Percentiles rank a stretch among this genome's conserved stretches.
Conservation (phyloP, 768 basidiomycete genomes). For the Ramaria sp. region DNA sequence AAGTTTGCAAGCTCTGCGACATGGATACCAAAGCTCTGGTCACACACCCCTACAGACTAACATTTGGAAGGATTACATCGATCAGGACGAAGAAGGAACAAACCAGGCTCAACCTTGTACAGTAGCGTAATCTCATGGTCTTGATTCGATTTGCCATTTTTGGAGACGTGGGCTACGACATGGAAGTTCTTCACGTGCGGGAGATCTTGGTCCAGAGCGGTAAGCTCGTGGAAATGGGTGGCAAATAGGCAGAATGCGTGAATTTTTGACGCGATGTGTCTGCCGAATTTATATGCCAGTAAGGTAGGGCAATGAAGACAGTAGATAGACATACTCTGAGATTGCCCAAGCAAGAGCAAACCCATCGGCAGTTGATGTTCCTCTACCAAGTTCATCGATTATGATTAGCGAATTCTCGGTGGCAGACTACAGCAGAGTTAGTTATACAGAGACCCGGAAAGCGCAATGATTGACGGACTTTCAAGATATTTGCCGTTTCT, state of each 20-base stretch:
- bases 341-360: constrained; percentile 99
- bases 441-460: neutral
- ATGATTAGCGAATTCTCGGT: constrained; percentile 90
- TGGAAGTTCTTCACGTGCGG: constrained; percentile 88
- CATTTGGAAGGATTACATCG: neutral
- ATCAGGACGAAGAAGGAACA: constrained; percentile 11
- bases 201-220: constrained; percentile 79
- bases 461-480: constrained; percentile 34
- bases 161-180: constrained; percentile 84
- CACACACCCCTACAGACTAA: constrained; percentile 63
- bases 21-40: constrained; percentile 98
- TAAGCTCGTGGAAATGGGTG: constrained; percentile 97
- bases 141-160: constrained; percentile 29
- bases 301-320: neutral
- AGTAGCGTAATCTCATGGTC: constrained; percentile 74
- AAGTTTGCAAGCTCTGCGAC: constrained; percentile 97
- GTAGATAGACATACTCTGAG: constrained; percentile 59
- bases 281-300: constrained; percentile 19
- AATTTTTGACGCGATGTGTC: constrained; percentile 88
- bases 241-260: constrained; percentile 94
- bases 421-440: constrained; percentile 49
- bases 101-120: constrained; percentile 72
- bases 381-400: constrained; percentile 93
- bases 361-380: constrained; percentile 95
- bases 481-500: constrained; percentile 91